Base-by-base conservation (phyloP, 1,284 basidiomycete species). In the Ganoderma sp. region DNA sequence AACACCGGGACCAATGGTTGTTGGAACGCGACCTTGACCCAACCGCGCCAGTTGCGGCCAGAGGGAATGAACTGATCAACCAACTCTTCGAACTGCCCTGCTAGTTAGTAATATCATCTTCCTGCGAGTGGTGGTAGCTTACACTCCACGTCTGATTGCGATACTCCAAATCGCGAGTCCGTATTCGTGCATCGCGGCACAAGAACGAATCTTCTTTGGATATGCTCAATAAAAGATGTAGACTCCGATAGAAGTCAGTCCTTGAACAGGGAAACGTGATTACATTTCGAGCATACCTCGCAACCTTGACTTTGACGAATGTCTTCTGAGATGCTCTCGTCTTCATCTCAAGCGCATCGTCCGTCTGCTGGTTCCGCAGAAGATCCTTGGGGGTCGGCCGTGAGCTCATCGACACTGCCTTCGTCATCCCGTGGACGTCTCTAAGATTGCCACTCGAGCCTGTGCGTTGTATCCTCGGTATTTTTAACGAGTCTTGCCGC, bases 131-230 rank as follows among this genome's bases (percentile, higher is more conserved):
- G 28, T 41, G 19, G 25, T 78, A 1, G 75, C 91, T 73, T 79
- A 93, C 92, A 79, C 92, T 94, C 88, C 90, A 95, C 0, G 95
- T 96, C 78, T 94, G 90, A 78, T 97, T 95, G 71, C 88, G 87
- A 79, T 95, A 97, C 75, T 92, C 90, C 61, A 98, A 80, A 66
- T 89, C 87, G 64, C 90, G 84, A 10, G 91, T 93, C 68, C 85
- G 86, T 75, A 93, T 92, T 37, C 86, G 86, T 19, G 90, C 91
- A 71, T 93, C 90, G 43, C 86, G 87, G 70, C 88, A 92, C 68
- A 90, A 87, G 73, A 92, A 91, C 0, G 90, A 91, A 52, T 87
- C 87, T 66, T 88, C 88, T 76, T 90, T 92, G 77, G 87, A 84
- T 67, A 92, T 87, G 71, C 90, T 93, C 62, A 92, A 75, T 64